A percentile compares a stretch with the other conserved stretches of the same genome.
These are phyloP conservation scores for Penicillium vulpinum DNA, from an alignment of 2,329 filamentous ascomycete species.

Conservation along the genomic window DNA sequence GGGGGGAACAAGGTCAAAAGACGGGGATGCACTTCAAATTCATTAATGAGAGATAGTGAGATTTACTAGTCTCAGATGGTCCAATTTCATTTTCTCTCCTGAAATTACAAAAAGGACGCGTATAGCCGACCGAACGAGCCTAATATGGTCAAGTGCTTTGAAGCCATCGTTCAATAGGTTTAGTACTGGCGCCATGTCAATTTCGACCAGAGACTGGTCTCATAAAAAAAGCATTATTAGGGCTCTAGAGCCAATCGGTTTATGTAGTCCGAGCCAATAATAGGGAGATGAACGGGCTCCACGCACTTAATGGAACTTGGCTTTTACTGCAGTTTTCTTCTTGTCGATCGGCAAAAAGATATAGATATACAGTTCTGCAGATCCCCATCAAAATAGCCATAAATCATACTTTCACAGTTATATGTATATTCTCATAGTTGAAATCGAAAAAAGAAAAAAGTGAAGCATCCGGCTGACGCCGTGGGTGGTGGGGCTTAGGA, in stretches of 20 bases:
- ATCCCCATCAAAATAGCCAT: neutral
- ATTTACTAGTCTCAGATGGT: neutral
- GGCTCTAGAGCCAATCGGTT: constrained; percentile 14
- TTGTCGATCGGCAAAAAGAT: neutral
- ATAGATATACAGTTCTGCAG: no score
- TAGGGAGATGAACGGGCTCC: constrained; percentile 3
- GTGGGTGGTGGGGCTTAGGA: constrained; percentile 21
- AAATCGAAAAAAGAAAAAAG: neutral
- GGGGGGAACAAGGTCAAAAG: neutral
- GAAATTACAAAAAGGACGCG: constrained; percentile 16
- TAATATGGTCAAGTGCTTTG: constrained; percentile 6
- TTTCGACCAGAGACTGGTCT: constrained; percentile 17
- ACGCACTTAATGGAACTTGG: constrained; percentile 12
- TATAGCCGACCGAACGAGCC: constrained; percentile 16
- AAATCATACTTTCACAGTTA: neutral
- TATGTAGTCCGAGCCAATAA: constrained; percentile 8
- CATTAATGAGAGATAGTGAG: constrained; percentile 13
- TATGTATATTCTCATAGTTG: neutral
- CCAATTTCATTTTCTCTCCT: constrained; percentile 16
- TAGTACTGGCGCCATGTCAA: constrained; percentile 12
- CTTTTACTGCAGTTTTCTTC: constrained; percentile 8
- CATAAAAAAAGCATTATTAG: constrained; percentile 14
- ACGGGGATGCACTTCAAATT: constrained; percentile 11
- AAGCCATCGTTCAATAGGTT: neutral
- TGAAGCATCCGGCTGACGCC: constrained; percentile 19